Evolutionary conservation across 257 asterid genomes (phyloP).

Genomic region (Solanum tarijense): DNA sequence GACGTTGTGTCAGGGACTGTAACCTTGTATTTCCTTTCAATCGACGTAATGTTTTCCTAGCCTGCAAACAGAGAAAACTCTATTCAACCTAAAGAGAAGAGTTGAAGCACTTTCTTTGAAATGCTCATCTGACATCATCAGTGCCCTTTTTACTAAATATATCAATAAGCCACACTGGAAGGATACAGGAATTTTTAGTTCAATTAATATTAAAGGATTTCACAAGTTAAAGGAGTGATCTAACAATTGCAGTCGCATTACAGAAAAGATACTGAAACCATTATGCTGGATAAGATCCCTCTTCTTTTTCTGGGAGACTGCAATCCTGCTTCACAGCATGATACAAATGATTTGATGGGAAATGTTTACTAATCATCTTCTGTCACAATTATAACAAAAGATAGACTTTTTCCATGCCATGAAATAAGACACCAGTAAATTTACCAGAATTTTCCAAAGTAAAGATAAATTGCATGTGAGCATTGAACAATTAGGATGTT

Average conservation of each 20-base stretch:
- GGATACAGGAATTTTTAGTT: not conserved
- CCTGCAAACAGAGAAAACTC: slow-evolving; percentile 36
- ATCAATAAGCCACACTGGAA: not conserved
- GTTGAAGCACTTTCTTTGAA: not conserved
- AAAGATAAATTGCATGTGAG: not conserved
- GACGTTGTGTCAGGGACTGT: slow-evolving; percentile 39
- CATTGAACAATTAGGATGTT: not conserved
- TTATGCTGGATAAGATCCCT: not conserved
- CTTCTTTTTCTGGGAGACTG: not conserved
- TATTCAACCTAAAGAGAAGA: not conserved
- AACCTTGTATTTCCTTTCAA: slow-evolving; percentile 52
- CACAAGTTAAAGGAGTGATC: not conserved
- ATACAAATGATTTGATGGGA: not conserved
- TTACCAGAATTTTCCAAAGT: not conserved
- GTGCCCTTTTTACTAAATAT: not conserved
- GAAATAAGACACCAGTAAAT: not conserved
- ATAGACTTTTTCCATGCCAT: not conserved
- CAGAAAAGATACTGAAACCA: not conserved
- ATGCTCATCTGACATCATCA: not conserved
- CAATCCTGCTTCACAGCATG: not conserved
- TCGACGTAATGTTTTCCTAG: slow-evolving; percentile 42
- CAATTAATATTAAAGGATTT: not conserved
- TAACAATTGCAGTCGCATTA: not conserved
- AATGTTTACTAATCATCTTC: not conserved
- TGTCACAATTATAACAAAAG: not conserved